Conservation (phyloP, 768 basidiomycete genomes). For the Roridomyces roridus region DNA sequence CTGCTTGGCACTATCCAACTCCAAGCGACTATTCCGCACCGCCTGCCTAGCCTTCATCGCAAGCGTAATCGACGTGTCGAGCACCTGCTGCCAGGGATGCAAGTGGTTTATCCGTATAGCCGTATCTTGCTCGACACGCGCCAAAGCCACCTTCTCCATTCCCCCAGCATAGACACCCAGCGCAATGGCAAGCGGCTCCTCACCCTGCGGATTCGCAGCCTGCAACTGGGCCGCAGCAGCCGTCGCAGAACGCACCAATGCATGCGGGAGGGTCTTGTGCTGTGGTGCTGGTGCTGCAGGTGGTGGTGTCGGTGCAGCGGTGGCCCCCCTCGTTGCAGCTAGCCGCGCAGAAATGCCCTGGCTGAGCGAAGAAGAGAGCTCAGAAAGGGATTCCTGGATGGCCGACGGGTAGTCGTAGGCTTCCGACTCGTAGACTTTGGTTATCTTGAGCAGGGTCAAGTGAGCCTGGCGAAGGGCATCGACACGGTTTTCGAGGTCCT, state of each 20-base stretch:
- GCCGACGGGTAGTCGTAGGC: conserved; percentile 90
- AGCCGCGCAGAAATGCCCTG: conserved; percentile 75
- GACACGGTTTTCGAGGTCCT: conserved; percentile 92
- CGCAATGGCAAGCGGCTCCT: conserved; percentile 77
- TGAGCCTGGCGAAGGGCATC: conserved; percentile 89
- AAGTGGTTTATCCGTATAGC: conserved; percentile 72
- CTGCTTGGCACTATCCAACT: conserved; percentile 92
- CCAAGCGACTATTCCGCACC: conserved; percentile 78
- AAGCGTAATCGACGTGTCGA: conserved; percentile 81
- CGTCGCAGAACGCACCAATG: conserved; percentile 81
- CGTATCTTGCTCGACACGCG: conserved; percentile 81
- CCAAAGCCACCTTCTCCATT: conserved; percentile 82
- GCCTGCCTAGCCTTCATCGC: conserved; percentile 94
- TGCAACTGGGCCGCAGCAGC: conserved; percentile 58
- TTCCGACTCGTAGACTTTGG: conserved; percentile 89
- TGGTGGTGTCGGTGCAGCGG: conserved; percentile 69
- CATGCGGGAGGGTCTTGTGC: conserved; percentile 98
- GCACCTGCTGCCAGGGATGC: conserved; percentile 86
- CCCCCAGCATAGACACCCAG: conserved; percentile 78
- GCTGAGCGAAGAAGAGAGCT: conserved; percentile 75
- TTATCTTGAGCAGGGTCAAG: conserved; percentile 81
- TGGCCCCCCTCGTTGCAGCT: conserved; percentile 88
- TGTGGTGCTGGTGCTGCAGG: conserved; percentile 61
- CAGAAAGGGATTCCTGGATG: conserved; percentile 81
- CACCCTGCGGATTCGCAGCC: conserved; percentile 41